Evolutionary conservation across 2,329 filamentous ascomycete species (phyloP), one percentile per base, ranked within the genome.

Genomic region (Cladosporium sp.): DNA sequence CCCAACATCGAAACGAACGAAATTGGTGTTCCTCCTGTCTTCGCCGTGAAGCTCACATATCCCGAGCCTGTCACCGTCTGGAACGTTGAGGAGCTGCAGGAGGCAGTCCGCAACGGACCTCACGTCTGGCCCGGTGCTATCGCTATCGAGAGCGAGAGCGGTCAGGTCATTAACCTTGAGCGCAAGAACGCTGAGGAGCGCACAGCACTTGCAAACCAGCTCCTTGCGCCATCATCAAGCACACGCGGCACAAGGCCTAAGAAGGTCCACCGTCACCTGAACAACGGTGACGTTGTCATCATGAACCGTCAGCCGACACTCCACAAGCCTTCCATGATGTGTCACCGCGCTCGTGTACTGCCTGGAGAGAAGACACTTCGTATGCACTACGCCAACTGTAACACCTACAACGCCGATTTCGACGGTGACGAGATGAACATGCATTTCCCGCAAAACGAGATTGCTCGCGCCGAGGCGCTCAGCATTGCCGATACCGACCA

Each of bases 351-450:
- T 61, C 88, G 93, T 67, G 94, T 99, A 6, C 82, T 99, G 21
- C 92, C 92, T 0, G 93, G 93, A 41, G 96, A 99, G 78, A 96
- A 96, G 81, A 98, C 95, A 0, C 93, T 99, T 77, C 93, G 95
- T 71, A 98, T 99, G 94, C 95, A 99, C 82, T 99, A 99, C 80
- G 94, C 95, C 74, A 99, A 99, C 78, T 98, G 95, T 79, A 99
- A 99, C 76, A 97, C 95, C 0, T 99, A 99, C 84, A 99, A 99
- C 74, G 95, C 95, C 36, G 95, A 99, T 84, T 99, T 99, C 76
- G 96, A 99, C 75, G 95, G 95, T 78, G 95, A 99, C 77, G 95
- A 99, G 79, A 99, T 99, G 95, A 99, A 99, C 78, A 96, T 99
- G 93, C 95, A 99, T 80, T 98, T 99, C 75, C 95, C 95, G 1